These are phyloP conservation scores for Pneumocystis carinii DNA, from an alignment of 1,139 yeast genomes.

Conservation along the genomic window DNA sequence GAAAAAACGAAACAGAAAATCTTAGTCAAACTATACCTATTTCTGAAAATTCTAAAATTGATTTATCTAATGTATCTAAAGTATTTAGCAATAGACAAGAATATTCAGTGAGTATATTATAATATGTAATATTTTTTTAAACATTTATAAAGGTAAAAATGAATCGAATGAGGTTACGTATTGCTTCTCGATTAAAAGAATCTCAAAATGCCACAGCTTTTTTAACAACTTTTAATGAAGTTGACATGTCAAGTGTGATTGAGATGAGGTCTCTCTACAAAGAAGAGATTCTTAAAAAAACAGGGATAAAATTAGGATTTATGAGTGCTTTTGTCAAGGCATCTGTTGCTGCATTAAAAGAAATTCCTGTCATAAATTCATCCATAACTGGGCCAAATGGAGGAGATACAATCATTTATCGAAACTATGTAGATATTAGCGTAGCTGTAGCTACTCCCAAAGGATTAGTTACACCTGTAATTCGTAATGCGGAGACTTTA, in stretches of 20 bases:
- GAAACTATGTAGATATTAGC: conserved; percentile 92
- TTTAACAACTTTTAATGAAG: conserved; percentile 93
- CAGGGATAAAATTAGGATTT: conserved; percentile 91
- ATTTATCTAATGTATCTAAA: conserved; percentile 21
- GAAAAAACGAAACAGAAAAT: background rate
- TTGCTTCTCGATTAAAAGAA: conserved; percentile 98
- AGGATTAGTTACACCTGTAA: conserved; percentile 96
- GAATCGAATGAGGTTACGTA: conserved; percentile 99
- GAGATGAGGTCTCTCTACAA: conserved; percentile 93
- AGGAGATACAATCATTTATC: conserved; percentile 83
- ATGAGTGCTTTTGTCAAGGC: conserved; percentile 99
- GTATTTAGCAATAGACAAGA: conserved; percentile 34
- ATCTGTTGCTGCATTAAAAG: conserved; percentile 81
- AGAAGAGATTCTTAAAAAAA: conserved; percentile 88
- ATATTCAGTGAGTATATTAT: background rate
- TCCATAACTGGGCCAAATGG: conserved; percentile 59
- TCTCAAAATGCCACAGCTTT: conserved; percentile 98
- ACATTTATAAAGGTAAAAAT: conserved; percentile 45
- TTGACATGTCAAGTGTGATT: conserved; percentile 84
- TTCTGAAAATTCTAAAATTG: background rate
- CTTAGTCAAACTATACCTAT: conserved; percentile 2
- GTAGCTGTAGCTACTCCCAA: conserved; percentile 98
- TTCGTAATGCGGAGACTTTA: conserved; percentile 90
- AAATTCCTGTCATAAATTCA: conserved; percentile 89
- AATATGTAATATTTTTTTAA: background rate